Percentiles rank a stretch among this genome's conserved stretches.
Conservation (phyloP, 345 rosid species). For the Pistacia vera region DNA sequence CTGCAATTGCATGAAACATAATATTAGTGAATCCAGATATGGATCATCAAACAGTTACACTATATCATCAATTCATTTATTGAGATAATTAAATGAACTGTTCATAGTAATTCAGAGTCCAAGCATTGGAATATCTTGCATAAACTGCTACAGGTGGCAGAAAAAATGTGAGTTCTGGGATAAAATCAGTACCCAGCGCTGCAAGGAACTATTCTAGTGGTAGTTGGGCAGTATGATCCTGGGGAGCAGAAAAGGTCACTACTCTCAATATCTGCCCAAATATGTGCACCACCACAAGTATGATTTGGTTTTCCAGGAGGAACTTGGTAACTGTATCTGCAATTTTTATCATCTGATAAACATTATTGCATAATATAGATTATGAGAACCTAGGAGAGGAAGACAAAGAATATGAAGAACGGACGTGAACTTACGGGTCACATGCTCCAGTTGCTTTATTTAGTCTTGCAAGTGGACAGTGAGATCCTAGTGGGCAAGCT, state of each 20-base stretch:
- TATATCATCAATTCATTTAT: slow-evolving; percentile 11
- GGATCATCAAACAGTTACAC: slow-evolving; percentile 9
- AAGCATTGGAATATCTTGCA: background rate
- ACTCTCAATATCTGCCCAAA: slow-evolving; percentile 63
- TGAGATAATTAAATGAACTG: background rate
- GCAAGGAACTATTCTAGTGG: slow-evolving; percentile 60
- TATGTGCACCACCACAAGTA: slow-evolving; percentile 80
- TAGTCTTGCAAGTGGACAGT: slow-evolving; percentile 79
- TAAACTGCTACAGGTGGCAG: background rate
- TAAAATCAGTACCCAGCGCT: slow-evolving; percentile 74
- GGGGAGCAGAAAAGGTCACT: slow-evolving; percentile 75
- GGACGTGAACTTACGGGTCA: slow-evolving; percentile 70
- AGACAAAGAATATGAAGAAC: background rate
- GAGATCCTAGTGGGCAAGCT: slow-evolving; percentile 90
- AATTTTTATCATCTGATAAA: slow-evolving; percentile 22
- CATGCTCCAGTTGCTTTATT: slow-evolving; percentile 73
- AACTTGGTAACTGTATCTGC: slow-evolving; percentile 79
- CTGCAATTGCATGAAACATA: slow-evolving; percentile 44
- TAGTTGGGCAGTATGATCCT: slow-evolving; percentile 86
- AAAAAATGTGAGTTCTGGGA: slow-evolving; percentile 29
- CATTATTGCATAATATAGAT: slow-evolving; percentile 5
- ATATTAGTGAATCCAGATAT: slow-evolving; percentile 20
- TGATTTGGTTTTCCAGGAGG: slow-evolving; percentile 72
- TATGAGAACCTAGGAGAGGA: slow-evolving; percentile 5
- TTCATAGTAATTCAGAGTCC: background rate